Percentiles rank a stretch among this genome's conserved stretches.
These are phyloP conservation scores for Cryphonectria radicalis DNA, from an alignment of 2,329 filamentous ascomycete species.

Conservation along the genomic window DNA sequence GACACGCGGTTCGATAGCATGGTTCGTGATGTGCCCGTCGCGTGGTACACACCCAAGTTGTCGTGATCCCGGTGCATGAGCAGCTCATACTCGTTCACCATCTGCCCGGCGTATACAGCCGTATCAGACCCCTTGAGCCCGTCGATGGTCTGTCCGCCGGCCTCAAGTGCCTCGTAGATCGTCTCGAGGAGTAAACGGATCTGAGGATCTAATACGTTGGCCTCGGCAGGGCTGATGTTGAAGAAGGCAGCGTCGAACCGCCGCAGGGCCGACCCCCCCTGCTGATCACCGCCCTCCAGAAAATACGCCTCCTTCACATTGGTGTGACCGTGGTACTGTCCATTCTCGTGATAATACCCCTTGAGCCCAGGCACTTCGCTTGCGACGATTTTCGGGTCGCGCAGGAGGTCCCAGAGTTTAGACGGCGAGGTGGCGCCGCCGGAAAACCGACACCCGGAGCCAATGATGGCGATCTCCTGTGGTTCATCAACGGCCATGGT, in stretches of 20 bases:
- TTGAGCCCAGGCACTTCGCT: constrained; percentile 30
- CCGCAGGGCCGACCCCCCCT: background rate
- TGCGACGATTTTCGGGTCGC: constrained; percentile 31
- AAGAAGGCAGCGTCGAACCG: constrained; percentile 36
- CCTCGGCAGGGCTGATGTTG: constrained; percentile 32
- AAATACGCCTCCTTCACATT: constrained; percentile 36
- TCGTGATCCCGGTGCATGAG: constrained; percentile 27
- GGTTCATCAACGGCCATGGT: too few relatives aligned
- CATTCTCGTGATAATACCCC: constrained; percentile 36
- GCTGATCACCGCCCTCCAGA: background rate
- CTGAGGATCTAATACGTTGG: constrained; percentile 29
- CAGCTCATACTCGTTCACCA: constrained; percentile 35
- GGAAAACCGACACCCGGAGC: constrained; percentile 44
- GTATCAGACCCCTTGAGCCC: constrained; percentile 33
- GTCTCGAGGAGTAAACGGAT: constrained; percentile 28
- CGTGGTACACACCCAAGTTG: constrained; percentile 34
- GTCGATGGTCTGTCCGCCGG: constrained; percentile 29
- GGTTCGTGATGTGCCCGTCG: constrained; percentile 38
- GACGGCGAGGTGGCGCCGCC: constrained; percentile 40
- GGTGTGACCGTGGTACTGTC: constrained; percentile 34
- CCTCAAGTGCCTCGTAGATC: constrained; percentile 33
- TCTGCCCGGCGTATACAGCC: constrained; percentile 37
- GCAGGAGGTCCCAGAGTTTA: constrained; percentile 42
- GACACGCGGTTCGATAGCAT: constrained; percentile 45
- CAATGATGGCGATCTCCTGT: constrained; percentile 44